Base-by-base conservation (phyloP, 1,284 basidiomycete species). In the Cystobasidiaceae sp. region DNA sequence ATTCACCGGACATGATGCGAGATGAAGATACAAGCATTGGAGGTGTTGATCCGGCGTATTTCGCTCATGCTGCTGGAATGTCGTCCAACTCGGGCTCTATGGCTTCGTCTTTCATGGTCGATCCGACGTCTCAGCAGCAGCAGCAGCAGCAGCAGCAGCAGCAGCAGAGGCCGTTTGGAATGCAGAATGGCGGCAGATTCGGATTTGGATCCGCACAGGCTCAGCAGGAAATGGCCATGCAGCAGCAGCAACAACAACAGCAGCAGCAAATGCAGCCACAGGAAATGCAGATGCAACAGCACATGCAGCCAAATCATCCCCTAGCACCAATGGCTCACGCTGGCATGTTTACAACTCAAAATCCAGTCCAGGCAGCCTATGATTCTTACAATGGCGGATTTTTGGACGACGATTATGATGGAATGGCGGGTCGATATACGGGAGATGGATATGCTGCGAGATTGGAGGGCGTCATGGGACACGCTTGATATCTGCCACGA, bases 381-480 rank as follows among this genome's bases (percentile, higher is more conserved):
- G 61, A 64, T 39, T 45, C 46, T 5, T 64, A 64, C 32, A 64
- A 64, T 39, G 61, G 61, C 17, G 61, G 61, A 25, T 55, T 41
- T 21, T 49, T 45, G n/a, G 45, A 48, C 27, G 61, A 56, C 30
- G 52, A 55, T 23, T 51, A 56, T 17, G 61, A 64, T 56, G n/a
- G 5, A 4, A 64, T 64, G 61, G 50, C 61, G 5, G 34, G 17
- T 2, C 30, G 61, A 30, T 64, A 64, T 44, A 64, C 61, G n/a
- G 61, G 61, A 17, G 61, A 64, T 44, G 21, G 32, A 13, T 64
- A 64, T 34, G 34, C 61, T 45, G 51, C 61, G 7, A 55, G 28
- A 27, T 21, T 64, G 7, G 61, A 64, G 44, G 32, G 52, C 32
- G 52, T 64, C n/a, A 64, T 64, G 61, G 61, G 61, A 8, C 61